Evolutionary conservation across 2,329 filamentous ascomycete species (phyloP), one percentile per base, ranked within the genome.

Genomic region (Talaromyces sp.): DNA sequence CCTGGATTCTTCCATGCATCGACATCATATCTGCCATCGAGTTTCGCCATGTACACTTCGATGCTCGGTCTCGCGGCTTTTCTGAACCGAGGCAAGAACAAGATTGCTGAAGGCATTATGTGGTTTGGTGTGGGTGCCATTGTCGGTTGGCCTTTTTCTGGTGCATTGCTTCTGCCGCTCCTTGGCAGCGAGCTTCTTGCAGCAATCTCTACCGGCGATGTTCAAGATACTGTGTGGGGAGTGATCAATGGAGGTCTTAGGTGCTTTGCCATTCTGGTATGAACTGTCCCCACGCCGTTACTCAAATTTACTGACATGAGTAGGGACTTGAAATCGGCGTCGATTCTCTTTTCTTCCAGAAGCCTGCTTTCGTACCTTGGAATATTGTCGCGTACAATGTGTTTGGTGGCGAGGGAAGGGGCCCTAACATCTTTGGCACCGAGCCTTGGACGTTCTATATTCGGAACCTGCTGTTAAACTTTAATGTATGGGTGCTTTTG

Each of bases 391-490:
- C 89, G 66, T 99, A 99, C 82, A 99, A 99, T 73, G 86, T 99
- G 51, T 93, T 99, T 72, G 90, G 90, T 8, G 87, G 86, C 7
- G 84, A 85, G 0, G 90, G 88, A 33, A 84, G 82, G 71, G 95
- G 93, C 0, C 95, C 95, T 0, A 85, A 96, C 60, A 90, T 99
- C 39, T 99, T 97, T 70, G 95, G 95, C 52, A 96, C 91, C 0
- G 95, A 99, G 76, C 91, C 93, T 1, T 98, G 93, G 95, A 89
- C 93, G 58, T 99, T 97, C 73, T 99, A 99, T 76, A 82, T 96
- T 68, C 90, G 91, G 68, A 99, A 99, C 69, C 79, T 99, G 51
- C 79, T 89, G 17, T 82, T 99, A 62, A 99, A 99, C 78, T 99
- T 98, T 81, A 96, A 98, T 72, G 77, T 96, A 54, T 98, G 93